These are phyloP conservation scores for Starmerella potacharoeniae DNA, from an alignment of 805 yeast genomes.

Conservation along the genomic window DNA sequence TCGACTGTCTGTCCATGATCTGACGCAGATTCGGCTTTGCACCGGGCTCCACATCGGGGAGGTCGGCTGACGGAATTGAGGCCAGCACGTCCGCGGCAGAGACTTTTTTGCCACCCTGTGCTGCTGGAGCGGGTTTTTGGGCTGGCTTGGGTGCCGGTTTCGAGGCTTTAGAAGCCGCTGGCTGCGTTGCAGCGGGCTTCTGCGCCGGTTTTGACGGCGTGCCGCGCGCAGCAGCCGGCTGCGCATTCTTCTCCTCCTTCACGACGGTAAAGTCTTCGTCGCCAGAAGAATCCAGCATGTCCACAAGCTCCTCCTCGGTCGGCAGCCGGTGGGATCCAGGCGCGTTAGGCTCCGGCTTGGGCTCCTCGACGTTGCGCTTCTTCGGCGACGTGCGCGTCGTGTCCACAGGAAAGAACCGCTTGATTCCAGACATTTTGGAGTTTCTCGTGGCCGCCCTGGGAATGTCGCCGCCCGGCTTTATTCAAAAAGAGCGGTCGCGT, in stretches of 20 bases:
- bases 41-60: constrained; percentile 40
- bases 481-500: background rate
- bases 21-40: constrained; percentile 46
- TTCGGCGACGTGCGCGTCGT: constrained; percentile 11
- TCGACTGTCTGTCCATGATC: constrained; percentile 34
- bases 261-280: background rate
- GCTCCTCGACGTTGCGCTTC: background rate
- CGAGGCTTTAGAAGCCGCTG: background rate
- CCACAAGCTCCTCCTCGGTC: constrained; percentile 2
- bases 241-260: background rate
- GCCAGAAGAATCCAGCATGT: background rate
- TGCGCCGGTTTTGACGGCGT: too few relatives aligned
- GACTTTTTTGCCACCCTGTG: background rate
- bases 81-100: constrained; percentile 48
- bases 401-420: constrained; percentile 15
- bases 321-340: background rate
- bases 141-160: background rate
- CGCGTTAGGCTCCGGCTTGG: background rate
- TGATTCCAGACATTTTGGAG: constrained; percentile 11
- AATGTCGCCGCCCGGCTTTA: too few relatives aligned
- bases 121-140: background rate
- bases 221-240: too few relatives aligned
- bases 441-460: too few relatives aligned
- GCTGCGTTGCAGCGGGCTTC: background rate
- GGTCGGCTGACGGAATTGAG: constrained; percentile 62